Evolutionary conservation across 164 flowering plant species (phyloP).

Genomic region (Litsea cubeba): DNA sequence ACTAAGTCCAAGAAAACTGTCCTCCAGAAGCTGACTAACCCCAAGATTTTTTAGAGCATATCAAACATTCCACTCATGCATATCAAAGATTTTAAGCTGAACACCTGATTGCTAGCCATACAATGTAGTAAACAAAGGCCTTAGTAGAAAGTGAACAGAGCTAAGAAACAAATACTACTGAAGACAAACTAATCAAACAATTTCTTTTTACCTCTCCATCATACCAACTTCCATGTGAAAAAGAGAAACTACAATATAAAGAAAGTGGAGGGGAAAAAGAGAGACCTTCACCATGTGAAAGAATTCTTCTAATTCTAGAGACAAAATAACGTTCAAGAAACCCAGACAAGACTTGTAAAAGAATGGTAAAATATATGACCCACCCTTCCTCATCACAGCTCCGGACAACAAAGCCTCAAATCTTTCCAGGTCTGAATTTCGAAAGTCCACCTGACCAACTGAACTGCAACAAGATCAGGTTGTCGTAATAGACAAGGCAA

Average conservation of each 20-base stretch:
- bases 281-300: conserved; percentile 4
- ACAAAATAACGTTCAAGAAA: neutral
- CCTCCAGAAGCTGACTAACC: too few relatives aligned
- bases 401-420: neutral
- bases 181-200: conserved; percentile 1
- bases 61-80: too few relatives aligned
- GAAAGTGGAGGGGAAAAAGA: neutral
- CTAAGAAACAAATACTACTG: too few relatives aligned
- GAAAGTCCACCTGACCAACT: neutral
- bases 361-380: neutral
- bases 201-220: neutral
- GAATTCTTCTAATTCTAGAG: conserved; percentile 9
- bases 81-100: too few relatives aligned
- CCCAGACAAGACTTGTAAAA: neutral
- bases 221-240: neutral
- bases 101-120: too few relatives aligned
- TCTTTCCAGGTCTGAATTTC: neutral
- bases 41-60: too few relatives aligned
- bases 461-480: neutral
- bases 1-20: too few relatives aligned
- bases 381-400: neutral
- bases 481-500: neutral
- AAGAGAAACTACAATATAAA: neutral
- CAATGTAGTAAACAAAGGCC: neutral
- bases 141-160: neutral